Evolutionary conservation across 495 filamentous ascomycete species (phyloP).

Genomic region (Penicillium malachiteum): DNA sequence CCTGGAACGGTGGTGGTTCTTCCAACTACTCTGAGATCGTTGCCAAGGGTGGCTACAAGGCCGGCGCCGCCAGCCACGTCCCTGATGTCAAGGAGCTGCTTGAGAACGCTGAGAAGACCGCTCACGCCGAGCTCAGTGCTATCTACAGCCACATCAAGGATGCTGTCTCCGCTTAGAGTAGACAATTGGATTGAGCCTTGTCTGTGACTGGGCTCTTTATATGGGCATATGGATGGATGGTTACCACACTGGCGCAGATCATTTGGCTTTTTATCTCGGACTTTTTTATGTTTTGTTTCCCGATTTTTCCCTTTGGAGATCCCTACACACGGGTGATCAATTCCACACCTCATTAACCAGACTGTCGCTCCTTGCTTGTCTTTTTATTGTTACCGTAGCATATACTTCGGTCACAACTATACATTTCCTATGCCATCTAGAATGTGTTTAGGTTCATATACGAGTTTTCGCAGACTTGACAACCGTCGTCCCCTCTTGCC

Average conservation of each 20-base stretch:
- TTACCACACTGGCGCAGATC: conserved; percentile 34
- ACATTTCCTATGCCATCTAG: conserved; percentile 30
- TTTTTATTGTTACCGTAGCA: conserved; percentile 30
- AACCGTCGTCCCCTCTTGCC: neutral
- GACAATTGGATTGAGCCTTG: conserved; percentile 13
- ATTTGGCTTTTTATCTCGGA: conserved; percentile 20
- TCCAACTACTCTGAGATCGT: conserved; percentile 88
- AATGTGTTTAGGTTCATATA: conserved; percentile 16
- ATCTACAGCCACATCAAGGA: conserved; percentile 51
- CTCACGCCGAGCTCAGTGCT: conserved; percentile 39
- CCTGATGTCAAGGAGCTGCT: conserved; percentile 34
- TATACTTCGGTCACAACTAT: conserved; percentile 30
- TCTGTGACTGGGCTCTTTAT: conserved; percentile 20
- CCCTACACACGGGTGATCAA: conserved; percentile 17
- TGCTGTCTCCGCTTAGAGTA: conserved; percentile 40
- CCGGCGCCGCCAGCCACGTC: conserved; percentile 16
- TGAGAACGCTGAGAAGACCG: conserved; percentile 37
- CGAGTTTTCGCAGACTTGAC: neutral
- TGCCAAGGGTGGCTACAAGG: conserved; percentile 55
- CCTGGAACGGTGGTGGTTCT: conserved; percentile 97
- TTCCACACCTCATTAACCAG: conserved; percentile 16
- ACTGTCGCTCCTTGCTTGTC: conserved; percentile 17
- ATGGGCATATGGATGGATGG: conserved; percentile 33
- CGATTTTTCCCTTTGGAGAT: conserved; percentile 11
- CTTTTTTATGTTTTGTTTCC: conserved; percentile 13